These are phyloP conservation scores for Clavispora carvajalis DNA, from an alignment of 805 yeast species.

Conservation along the genomic window DNA sequence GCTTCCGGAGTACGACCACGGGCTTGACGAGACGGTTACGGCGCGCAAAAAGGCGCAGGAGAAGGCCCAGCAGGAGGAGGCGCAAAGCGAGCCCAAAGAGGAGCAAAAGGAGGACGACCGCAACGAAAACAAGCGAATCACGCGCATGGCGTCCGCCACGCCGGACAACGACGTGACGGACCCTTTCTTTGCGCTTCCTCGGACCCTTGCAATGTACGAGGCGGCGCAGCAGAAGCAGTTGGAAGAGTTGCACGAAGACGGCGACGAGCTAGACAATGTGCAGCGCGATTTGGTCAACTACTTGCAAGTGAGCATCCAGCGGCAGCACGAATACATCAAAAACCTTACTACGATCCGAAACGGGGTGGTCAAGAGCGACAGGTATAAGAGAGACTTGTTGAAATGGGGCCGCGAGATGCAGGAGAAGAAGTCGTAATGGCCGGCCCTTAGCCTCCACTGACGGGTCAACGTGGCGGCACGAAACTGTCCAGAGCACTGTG, in stretches of 20 bases:
- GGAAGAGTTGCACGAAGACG: conserved; percentile 17
- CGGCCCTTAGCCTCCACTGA: not conserved
- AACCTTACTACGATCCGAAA: conserved; percentile 68
- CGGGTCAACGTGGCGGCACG: not conserved
- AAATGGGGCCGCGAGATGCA: conserved; percentile 86
- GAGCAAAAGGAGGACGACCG: conserved; percentile 3
- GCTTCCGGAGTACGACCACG: conserved; percentile 67
- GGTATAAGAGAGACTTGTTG: conserved; percentile 62
- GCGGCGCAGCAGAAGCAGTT: conserved; percentile 18
- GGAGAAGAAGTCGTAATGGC: conserved; percentile 25
- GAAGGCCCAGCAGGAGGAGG: conserved; percentile 2
- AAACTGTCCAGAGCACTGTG: too few species aligned
- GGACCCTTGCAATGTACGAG: conserved; percentile 30
- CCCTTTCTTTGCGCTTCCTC: conserved; percentile 55
- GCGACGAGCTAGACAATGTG: conserved; percentile 43
- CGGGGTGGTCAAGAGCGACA: conserved; percentile 73
- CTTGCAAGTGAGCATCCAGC: conserved; percentile 40
- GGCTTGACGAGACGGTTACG: conserved; percentile 28
- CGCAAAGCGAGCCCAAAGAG: conserved; percentile 10
- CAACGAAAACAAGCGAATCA: conserved; percentile 8
- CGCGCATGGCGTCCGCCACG: conserved; percentile 6
- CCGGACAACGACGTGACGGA: conserved; percentile 44
- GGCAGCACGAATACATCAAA: conserved; percentile 76
- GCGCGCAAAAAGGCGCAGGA: conserved; percentile 6
- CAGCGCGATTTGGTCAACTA: conserved; percentile 50